phyloP scores from a whole-genome alignment of 2,329 filamentous ascomycete genomes.

The Fusarium nurragi region DNA sequence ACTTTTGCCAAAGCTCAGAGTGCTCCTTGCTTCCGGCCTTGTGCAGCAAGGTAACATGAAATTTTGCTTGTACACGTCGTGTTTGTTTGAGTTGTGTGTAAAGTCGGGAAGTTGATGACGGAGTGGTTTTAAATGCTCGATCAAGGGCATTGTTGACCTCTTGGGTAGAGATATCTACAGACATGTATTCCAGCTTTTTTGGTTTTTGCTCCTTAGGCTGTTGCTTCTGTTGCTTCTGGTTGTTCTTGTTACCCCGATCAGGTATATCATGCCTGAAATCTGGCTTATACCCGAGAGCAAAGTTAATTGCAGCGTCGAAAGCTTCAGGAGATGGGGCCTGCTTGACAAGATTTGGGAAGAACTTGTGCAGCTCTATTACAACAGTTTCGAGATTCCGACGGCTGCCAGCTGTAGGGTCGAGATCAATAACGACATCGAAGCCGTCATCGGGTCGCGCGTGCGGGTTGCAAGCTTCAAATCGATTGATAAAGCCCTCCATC shows the following conservation, averaged over 20 bases:
- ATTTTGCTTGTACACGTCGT: constrained; percentile 81
- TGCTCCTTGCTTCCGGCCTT: constrained; percentile 68
- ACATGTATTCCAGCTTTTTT: constrained; percentile 66
- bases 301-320: constrained; percentile 81
- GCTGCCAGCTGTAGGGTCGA: constrained; percentile 81
- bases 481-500: constrained; percentile 91
- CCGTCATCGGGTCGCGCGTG: constrained; percentile 76
- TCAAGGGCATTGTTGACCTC: constrained; percentile 68
- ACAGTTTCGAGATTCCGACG: constrained; percentile 86
- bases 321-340: constrained; percentile 76
- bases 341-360: constrained; percentile 80
- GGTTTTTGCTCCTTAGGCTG: constrained; percentile 43
- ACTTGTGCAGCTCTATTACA: constrained; percentile 74
- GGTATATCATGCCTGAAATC: constrained; percentile 80
- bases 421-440: constrained; percentile 86
- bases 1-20: constrained; percentile 79
- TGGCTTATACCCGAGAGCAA: constrained; percentile 80
- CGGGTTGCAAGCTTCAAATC: constrained; percentile 82
- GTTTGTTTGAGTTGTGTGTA: constrained; percentile 79
- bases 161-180: constrained; percentile 56
- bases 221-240: constrained; percentile 46
- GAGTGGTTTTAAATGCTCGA: constrained; percentile 69
- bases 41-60: constrained; percentile 96
- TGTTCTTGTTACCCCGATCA: constrained; percentile 57
- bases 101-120: constrained; percentile 61